Base-by-base conservation (phyloP, 257 asterid species). In the Salvia miltiorrhiza region DNA sequence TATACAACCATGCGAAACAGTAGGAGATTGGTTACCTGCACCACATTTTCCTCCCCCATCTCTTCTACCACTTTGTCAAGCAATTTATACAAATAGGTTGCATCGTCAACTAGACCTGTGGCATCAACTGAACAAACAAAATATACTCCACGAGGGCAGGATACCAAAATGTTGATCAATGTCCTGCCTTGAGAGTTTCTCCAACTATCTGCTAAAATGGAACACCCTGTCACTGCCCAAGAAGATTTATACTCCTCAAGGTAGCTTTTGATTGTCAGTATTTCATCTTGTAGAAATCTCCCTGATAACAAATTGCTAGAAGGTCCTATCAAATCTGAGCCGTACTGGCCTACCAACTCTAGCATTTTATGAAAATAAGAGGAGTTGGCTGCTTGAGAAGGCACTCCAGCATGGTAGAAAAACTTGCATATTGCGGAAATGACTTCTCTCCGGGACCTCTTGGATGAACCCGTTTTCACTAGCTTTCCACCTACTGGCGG, bases 1-100 rank as follows among this genome's bases (percentile, higher is more conserved):
- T 41, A 37, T 9, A 43, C 35, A 28, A n/a, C 28, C 47, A 63
- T 14, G 54, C 4, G 8, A 55, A 63, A 39, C 56, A 65, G 54
- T 28, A 23, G 71, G 71, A 71, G 28, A 44, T 79, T 80, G 37
- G 49, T 79, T 80, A 86, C 97, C 95, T 91, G 97, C 70, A 91
- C 87, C 4, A 91, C 93, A 81, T 87, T 87, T 80, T 88, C 96
- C 85, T 88, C 96, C 24, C 97, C 97, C 89, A 87, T 86, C 63
- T 88, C 96, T 76, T 87, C 97, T 57, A 91, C 92, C 76, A 88
- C 97, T 75, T 78, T 87, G 84, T 91, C 95, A n/a, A 91, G 93
- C 78, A 91, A 78, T 72, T 83, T 88, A 72, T 78, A 88, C 61
- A 88, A 71, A 81, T 81, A 82, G 53, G 83, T 69, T 32, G 84